Percentiles rank a stretch among this genome's conserved stretches.
These are phyloP conservation scores for Fusarium keratoplasticum DNA, from an alignment of 2,329 filamentous ascomycete genomes.

Conservation along the genomic window DNA sequence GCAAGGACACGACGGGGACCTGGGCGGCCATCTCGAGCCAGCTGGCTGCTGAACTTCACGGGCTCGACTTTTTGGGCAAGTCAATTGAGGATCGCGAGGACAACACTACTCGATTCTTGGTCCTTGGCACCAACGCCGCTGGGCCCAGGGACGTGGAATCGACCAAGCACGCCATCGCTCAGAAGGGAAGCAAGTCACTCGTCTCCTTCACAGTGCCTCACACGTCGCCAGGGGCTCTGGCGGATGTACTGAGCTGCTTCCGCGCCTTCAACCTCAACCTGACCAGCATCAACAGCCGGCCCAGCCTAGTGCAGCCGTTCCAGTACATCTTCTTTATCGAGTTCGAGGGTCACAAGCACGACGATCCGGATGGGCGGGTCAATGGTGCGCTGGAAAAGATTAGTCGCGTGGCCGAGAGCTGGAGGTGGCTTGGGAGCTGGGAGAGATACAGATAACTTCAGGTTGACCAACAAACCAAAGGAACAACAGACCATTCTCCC, in stretches of 20 bases:
- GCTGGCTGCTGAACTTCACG: slow-evolving; percentile 76
- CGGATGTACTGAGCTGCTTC: slow-evolving; percentile 84
- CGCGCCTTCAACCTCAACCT: slow-evolving; percentile 79
- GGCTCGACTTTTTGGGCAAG: slow-evolving; percentile 75
- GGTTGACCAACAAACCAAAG: neutral
- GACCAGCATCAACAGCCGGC: slow-evolving; percentile 90
- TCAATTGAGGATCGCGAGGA: slow-evolving; percentile 79
- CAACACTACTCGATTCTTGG: slow-evolving; percentile 84
- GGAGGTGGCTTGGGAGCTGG: slow-evolving; percentile 80
- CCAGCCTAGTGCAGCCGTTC: slow-evolving; percentile 80
- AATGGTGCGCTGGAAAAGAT: slow-evolving; percentile 70
- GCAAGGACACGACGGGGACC: slow-evolving; percentile 66
- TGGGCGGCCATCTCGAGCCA: slow-evolving; percentile 83
- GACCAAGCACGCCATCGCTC: slow-evolving; percentile 41
- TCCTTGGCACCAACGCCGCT: slow-evolving; percentile 61
- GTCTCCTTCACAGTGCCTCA: slow-evolving; percentile 88
- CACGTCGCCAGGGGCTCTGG: slow-evolving; percentile 81
- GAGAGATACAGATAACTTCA: slow-evolving; percentile 50
- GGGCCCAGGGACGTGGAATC: slow-evolving; percentile 43
- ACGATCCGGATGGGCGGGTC: slow-evolving; percentile 68
- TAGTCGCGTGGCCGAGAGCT: slow-evolving; percentile 66
- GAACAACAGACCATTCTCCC: slow-evolving; percentile 30
- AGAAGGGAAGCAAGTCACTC: slow-evolving; percentile 72
- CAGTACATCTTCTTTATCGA: slow-evolving; percentile 97
- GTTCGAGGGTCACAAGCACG: slow-evolving; percentile 72